These are phyloP conservation scores for Aspergillus aculeatus DNA, from an alignment of 2,329 filamentous ascomycete species.

Conservation along the genomic window DNA sequence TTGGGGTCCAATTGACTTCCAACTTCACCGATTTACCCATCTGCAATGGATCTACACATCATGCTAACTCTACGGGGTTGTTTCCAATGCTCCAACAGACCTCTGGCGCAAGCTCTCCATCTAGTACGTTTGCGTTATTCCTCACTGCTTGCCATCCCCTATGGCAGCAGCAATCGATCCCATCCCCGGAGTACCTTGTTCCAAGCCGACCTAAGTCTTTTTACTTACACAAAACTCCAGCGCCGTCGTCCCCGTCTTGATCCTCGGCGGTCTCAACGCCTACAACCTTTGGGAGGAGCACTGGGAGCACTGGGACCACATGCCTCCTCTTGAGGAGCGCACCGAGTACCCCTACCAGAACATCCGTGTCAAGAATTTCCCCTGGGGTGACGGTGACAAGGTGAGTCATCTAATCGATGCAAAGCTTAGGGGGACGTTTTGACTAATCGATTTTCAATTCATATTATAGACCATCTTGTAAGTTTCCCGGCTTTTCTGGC, in stretches of 20 bases:
- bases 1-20: not conserved
- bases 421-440: slow-evolving; percentile 4
- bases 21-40: not conserved
- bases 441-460: slow-evolving; percentile 2
- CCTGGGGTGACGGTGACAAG: slow-evolving; percentile 96
- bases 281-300: slow-evolving; percentile 92
- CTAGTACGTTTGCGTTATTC: slow-evolving; percentile 66
- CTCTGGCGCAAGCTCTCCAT: slow-evolving; percentile 95
- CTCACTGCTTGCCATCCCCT: not conserved
- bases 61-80: slow-evolving; percentile 27
- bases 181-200: not conserved
- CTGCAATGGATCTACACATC: not conserved
- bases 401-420: slow-evolving; percentile 46
- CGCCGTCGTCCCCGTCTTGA: slow-evolving; percentile 69
- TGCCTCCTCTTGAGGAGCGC: slow-evolving; percentile 84
- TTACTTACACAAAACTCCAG: slow-evolving; percentile 49
- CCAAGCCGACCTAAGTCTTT: not conserved
- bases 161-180: slow-evolving; percentile 10
- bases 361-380: slow-evolving; percentile 93
- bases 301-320: slow-evolving; percentile 91
- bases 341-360: slow-evolving; percentile 96
- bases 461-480: slow-evolving; percentile 62
- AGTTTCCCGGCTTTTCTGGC: slow-evolving; percentile 36
- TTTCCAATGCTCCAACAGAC: slow-evolving; percentile 53
- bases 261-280: slow-evolving; percentile 74